Evolutionary conservation across 1,139 yeast genomes (phyloP).

Genomic region (Geotrichum klebahnii): DNA sequence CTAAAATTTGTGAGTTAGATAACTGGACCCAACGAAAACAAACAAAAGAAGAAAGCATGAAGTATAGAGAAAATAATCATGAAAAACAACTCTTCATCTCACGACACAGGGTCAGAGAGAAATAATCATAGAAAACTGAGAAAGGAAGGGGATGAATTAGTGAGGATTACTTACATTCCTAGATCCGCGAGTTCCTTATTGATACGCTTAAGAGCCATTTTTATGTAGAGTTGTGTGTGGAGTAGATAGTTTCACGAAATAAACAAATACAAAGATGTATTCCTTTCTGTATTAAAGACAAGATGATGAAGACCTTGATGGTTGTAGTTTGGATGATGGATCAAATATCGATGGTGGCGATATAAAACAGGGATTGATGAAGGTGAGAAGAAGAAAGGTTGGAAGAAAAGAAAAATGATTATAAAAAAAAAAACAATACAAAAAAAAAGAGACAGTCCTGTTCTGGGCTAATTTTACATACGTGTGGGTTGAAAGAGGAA

Average conservation of each 20-base stretch:
- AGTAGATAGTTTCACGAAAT: not conserved
- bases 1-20: conserved; percentile 40
- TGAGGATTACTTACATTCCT: conserved; percentile 65
- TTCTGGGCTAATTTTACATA: no score
- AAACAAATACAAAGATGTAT: not conserved
- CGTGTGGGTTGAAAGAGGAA: no score
- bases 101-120: not conserved
- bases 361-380: conserved; percentile 1
- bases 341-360: conserved; percentile 13
- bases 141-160: not conserved
- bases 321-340: conserved; percentile 1
- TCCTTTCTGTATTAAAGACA: not conserved
- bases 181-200: conserved; percentile 92
- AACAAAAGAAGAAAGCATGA: not conserved
- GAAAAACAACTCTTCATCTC: not conserved
- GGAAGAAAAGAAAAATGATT: not conserved
- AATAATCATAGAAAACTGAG: not conserved
- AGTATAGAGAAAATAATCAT: not conserved
- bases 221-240: conserved; percentile 3
- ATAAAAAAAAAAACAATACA: not conserved
- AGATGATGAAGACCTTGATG: conserved; percentile 1
- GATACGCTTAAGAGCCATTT: conserved; percentile 89
- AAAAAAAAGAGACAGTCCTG: not conserved
- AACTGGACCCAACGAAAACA: not conserved
- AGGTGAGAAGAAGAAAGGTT: not conserved